These are phyloP conservation scores for Sugiyamaella grinbergsii DNA, from an alignment of 1,139 yeast genomes.

Conservation along the genomic window DNA sequence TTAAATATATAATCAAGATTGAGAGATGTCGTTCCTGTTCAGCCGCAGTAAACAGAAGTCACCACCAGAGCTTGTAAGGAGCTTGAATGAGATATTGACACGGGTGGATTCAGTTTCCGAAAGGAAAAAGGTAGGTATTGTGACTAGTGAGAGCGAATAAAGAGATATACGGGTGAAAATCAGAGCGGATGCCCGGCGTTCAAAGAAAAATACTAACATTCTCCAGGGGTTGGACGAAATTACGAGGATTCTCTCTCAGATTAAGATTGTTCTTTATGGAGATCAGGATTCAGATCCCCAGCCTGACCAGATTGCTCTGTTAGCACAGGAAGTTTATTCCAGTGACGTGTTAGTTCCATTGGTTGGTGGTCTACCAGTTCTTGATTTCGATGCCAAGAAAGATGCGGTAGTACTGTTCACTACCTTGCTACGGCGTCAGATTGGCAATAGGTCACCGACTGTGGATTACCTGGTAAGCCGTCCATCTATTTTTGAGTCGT, in stretches of 20 bases:
- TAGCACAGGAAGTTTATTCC: conserved; percentile 73
- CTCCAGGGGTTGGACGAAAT: conserved; percentile 70
- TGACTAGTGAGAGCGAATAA: no score
- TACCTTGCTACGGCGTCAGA: conserved; percentile 75
- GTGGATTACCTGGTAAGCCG: conserved; percentile 75
- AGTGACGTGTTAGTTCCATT: conserved; percentile 68
- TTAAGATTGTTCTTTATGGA: conserved; percentile 71
- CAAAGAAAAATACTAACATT: conserved; percentile 6
- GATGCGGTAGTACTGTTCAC: conserved; percentile 75
- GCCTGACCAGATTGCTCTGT: conserved; percentile 70
- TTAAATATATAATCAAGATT: not conserved
- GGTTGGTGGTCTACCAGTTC: conserved; percentile 56
- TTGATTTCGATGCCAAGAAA: conserved; percentile 89
- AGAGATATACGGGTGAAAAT: no score
- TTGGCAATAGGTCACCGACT: conserved; percentile 78
- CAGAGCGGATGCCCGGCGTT: no score
- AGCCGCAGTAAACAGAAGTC: conserved; percentile 84
- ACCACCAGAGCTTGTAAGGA: conserved; percentile 78
- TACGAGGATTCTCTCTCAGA: conserved; percentile 64
- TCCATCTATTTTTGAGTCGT: conserved; percentile 63
- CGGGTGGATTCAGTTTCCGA: conserved; percentile 62
- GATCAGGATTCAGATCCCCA: conserved; percentile 70
- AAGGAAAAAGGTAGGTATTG: conserved; percentile 47
- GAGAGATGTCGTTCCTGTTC: conserved; percentile 79
- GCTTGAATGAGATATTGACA: conserved; percentile 69